Evolutionary conservation across 116 monocot genomes (phyloP), one percentile per base, ranked within the genome.

Genomic region (Iris pallida): DNA sequence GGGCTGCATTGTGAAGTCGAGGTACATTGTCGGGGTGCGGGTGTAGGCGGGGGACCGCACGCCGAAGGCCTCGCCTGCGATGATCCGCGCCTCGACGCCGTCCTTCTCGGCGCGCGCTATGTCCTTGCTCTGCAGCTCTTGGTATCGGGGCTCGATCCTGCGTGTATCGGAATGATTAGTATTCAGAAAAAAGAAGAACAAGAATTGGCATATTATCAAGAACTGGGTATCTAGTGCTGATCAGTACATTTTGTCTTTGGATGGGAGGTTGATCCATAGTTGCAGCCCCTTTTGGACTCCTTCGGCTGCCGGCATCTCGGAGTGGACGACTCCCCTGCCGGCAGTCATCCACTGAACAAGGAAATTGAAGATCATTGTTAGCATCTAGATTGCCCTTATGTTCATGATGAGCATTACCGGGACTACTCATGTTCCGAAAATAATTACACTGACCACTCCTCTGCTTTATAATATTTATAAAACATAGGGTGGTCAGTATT

Each of bases 241-340:
- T 4, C 0, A 63, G 61, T 69, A 92, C 91, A 88, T 87, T 60
- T 85, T 92, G 70, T 83, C 76, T 41, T 76, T 73, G 52, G 88
- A 83, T 69, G 88, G 80, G 75, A 85, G 88, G 63, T 88, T 88
- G 80, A 92, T 73, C 91, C 91, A 92, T 49, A 92, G 80, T 76
- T 85, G 88, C 7, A 92, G 67, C 8, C 88, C 91, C 67, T 80
- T 80, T 5, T 82, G 71, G 11, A 73, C 68, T 10, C 70, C 83
- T 2, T 66, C 42, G 20, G 63, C 76, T 4, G 72, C 80, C 4
- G 91, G 85, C 88, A 85, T 82, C 66, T 92, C 91, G n/a, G 91
- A 85, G 66, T 88, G 91, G 10, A 92, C 75, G 10, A 88, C 82
- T 14, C 91, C 91, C 44, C 80, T 75, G 6, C 91, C 91, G 42